A percentile compares a stretch with the other conserved stretches of the same genome.
These are phyloP conservation scores for Mortierella sp. DNA, from an alignment of 371 early-diverging fungal species.

Conservation along the genomic window DNA sequence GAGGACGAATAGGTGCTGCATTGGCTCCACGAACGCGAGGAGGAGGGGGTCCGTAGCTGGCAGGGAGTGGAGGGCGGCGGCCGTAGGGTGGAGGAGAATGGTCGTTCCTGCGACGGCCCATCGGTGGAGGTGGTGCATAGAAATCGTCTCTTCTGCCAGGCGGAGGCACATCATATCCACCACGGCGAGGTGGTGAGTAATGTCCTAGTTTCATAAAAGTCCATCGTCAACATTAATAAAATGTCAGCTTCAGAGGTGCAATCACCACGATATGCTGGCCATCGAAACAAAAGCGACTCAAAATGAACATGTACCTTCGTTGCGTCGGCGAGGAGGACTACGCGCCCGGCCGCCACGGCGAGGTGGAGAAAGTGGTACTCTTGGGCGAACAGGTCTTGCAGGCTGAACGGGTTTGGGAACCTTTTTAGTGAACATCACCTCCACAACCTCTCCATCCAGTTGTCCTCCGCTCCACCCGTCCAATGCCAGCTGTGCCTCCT, in stretches of 20 bases:
- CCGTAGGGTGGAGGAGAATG: constrained; percentile 35
- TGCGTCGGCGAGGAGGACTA: constrained; percentile 43
- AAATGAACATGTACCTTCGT: constrained; percentile 24
- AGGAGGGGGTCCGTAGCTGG: constrained; percentile 30
- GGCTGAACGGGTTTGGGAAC: constrained; percentile 11
- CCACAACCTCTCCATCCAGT: constrained; percentile 65
- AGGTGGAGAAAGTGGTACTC: constrained; percentile 37
- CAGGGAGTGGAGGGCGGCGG: constrained; percentile 22
- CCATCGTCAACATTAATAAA: not conserved
- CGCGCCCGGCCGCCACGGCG: constrained; percentile 34
- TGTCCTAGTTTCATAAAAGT: constrained; percentile 24
- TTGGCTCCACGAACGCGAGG: constrained; percentile 31
- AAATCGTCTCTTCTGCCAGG: constrained; percentile 31
- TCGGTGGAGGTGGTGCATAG: constrained; percentile 35
- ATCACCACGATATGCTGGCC: too few relatives aligned
- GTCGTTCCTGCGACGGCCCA: constrained; percentile 37
- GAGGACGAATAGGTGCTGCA: constrained; percentile 43
- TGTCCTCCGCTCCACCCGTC: constrained; percentile 72
- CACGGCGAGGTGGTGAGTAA: constrained; percentile 45
- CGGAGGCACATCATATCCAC: constrained; percentile 21
- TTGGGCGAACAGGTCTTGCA: constrained; percentile 26
- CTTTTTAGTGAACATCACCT: constrained; percentile 33
- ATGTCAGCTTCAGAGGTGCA: not conserved
- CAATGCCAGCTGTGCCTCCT: constrained; percentile 68
- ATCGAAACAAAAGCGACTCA: not conserved